These are phyloP conservation scores for Eutrema japonicum DNA, from an alignment of 345 rosid genomes.

Conservation along the genomic window DNA sequence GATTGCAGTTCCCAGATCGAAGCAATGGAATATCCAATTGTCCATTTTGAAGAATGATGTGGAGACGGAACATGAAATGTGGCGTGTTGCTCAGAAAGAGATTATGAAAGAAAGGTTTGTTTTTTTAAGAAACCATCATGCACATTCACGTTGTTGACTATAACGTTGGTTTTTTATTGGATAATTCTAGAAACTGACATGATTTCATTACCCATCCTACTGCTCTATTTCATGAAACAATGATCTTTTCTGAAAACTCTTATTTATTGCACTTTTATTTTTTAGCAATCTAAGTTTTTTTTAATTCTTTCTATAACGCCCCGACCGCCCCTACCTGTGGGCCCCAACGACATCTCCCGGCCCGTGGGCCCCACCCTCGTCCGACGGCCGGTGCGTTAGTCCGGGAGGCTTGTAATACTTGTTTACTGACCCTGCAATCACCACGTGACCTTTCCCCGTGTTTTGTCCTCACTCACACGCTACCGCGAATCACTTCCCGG, in stretches of 20 bases:
- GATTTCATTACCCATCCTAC: neutral
- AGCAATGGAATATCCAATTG: constrained; percentile 68
- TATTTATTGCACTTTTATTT: neutral
- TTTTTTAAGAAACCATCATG: constrained; percentile 13
- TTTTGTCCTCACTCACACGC: too few relatives aligned
- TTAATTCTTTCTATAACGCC: too few relatives aligned
- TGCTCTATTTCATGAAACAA: constrained; percentile 6
- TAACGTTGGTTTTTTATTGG: constrained; percentile 11
- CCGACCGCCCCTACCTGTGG: too few relatives aligned
- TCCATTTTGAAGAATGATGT: constrained; percentile 68
- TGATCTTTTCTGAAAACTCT: neutral
- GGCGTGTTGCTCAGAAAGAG: constrained; percentile 75
- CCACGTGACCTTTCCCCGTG: too few relatives aligned
- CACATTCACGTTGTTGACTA: constrained; percentile 22
- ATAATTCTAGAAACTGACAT: constrained; percentile 7
- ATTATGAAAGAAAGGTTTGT: constrained; percentile 94
- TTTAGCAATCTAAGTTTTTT: too few relatives aligned
- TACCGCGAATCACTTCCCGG: too few relatives aligned
- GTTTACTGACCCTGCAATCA: too few relatives aligned
- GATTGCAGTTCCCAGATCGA: constrained; percentile 68
- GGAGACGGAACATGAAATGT: constrained; percentile 71
- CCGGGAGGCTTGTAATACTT: too few relatives aligned
- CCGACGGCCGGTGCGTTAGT: too few relatives aligned
- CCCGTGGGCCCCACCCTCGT: too few relatives aligned
- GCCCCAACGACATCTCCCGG: too few relatives aligned